These are phyloP conservation scores for Mycena chlorophos DNA, from an alignment of 768 basidiomycete genomes.

Conservation along the genomic window DNA sequence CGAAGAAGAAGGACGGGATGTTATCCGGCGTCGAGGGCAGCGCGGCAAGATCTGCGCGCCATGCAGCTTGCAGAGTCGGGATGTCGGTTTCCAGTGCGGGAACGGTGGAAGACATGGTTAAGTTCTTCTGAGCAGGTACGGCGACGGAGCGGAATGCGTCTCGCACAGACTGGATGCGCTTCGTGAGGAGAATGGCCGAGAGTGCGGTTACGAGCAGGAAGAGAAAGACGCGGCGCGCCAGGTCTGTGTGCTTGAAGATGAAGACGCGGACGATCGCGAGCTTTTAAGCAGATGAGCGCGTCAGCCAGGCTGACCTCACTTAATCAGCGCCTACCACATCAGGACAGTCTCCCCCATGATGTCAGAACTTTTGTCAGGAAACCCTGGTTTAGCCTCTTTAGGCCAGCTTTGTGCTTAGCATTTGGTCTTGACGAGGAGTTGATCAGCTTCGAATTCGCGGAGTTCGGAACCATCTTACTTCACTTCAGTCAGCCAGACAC, in stretches of 20 bases:
- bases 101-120: background rate
- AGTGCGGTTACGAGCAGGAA: background rate
- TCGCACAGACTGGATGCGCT: background rate
- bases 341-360: background rate
- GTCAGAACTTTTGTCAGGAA: too few relatives aligned
- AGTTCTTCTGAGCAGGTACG: background rate
- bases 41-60: constrained; percentile 53
- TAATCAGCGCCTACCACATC: background rate
- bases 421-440: too few relatives aligned
- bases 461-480: too few relatives aligned
- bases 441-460: too few relatives aligned
- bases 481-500: too few relatives aligned
- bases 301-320: background rate
- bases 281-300: background rate
- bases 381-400: background rate
- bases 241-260: background rate
- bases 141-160: background rate
- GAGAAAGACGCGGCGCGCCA: background rate
- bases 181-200: background rate
- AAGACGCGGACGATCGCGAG: background rate
- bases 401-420: too few relatives aligned
- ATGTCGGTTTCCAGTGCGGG: constrained; percentile 1
- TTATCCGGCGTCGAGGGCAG: constrained; percentile 58
- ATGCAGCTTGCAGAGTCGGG: constrained; percentile 43
- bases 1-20: constrained; percentile 78